Evolutionary conservation across 345 rosid genomes (phyloP).

Genomic region (Corchorus capsularis): DNA sequence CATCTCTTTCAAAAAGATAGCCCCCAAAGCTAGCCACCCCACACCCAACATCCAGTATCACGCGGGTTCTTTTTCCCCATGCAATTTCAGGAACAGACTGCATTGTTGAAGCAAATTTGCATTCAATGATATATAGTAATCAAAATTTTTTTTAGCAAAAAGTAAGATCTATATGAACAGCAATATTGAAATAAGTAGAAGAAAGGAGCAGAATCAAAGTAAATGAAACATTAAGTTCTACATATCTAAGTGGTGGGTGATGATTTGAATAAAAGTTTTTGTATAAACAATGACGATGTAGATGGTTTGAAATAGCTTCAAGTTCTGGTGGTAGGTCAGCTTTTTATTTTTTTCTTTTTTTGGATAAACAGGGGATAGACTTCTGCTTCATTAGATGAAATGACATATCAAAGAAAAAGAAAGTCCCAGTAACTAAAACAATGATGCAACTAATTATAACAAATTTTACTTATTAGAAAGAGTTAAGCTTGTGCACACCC

Average conservation of each 20-base stretch:
- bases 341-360: no score
- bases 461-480: slow-evolving; percentile 5
- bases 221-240: not conserved
- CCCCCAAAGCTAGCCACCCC: slow-evolving; percentile 97
- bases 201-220: not conserved
- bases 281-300: not conserved
- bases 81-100: slow-evolving; percentile 63
- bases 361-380: not conserved
- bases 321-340: not conserved
- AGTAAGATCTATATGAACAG: not conserved
- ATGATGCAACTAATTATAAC: not conserved
- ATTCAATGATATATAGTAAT: not conserved
- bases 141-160: not conserved
- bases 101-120: slow-evolving; percentile 20
- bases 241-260: not conserved
- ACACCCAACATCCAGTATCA: slow-evolving; percentile 86
- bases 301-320: not conserved
- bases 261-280: not conserved
- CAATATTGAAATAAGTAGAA: not conserved
- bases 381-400: slow-evolving; percentile 5
- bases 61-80: slow-evolving; percentile 79
- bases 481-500: not conserved
- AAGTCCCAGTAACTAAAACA: not conserved
- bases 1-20: slow-evolving; percentile 79
- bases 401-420: slow-evolving; percentile 1